A percentile compares a stretch with the other conserved stretches of the same genome.
These are phyloP conservation scores for Apiotrichum sp. DNA, from an alignment of 1,284 basidiomycete genomes.

Conservation along the genomic window DNA sequence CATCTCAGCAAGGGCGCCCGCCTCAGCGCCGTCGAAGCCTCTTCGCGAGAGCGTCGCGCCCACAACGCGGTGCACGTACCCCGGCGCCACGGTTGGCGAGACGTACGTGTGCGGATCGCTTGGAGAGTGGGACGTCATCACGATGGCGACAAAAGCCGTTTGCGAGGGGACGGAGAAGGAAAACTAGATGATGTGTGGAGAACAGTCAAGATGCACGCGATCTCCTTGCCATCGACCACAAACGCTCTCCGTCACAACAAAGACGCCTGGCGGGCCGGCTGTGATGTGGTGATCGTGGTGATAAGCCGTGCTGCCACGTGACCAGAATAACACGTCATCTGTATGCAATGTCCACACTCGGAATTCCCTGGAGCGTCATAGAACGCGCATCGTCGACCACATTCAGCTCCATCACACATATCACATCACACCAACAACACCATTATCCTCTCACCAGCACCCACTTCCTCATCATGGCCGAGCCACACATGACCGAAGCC, in stretches of 20 bases:
- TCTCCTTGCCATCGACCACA: too few species aligned
- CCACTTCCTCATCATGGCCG: too few species aligned
- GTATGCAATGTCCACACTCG: too few species aligned
- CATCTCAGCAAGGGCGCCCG: conserved; percentile 38
- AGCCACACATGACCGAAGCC: conserved; percentile 30
- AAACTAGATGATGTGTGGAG: not conserved
- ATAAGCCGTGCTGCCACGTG: too few species aligned
- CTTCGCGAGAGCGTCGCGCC: conserved; percentile 23
- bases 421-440: not conserved
- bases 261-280: too few species aligned
- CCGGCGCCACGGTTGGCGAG: conserved; percentile 17
- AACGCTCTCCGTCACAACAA: too few species aligned
- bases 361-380: not conserved
- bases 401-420: not conserved
- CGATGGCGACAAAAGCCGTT: too few species aligned
- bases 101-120: conserved; percentile 12
- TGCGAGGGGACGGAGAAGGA: too few species aligned
- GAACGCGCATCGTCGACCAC: not conserved
- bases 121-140: conserved; percentile 4
- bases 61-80: conserved; percentile 30
- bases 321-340: not conserved
- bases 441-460: too few species aligned
- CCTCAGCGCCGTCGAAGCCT: conserved; percentile 39
- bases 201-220: too few species aligned
- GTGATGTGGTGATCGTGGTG: too few species aligned